Conservation (phyloP, 768 basidiomycete species). For the Naganishia randhawae region DNA sequence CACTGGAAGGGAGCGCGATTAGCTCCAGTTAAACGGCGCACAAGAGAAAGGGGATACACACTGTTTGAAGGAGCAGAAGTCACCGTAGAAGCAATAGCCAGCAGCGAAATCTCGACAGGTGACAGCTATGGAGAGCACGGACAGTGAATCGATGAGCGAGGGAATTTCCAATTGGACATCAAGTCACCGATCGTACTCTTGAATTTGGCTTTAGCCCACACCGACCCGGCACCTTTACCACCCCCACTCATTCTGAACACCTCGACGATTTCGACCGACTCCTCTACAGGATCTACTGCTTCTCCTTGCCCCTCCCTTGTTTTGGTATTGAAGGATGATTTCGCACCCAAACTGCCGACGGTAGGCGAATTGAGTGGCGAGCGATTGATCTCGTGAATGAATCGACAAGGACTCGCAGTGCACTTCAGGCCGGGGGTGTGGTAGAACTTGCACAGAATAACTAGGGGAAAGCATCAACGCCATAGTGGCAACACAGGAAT, state of each 20-base stretch:
- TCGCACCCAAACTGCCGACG: neutral
- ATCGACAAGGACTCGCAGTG: slow-evolving; percentile 50
- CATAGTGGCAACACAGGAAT: too few species aligned
- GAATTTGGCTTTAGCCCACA: slow-evolving; percentile 41
- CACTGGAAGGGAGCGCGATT: slow-evolving; percentile 17
- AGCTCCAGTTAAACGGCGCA: neutral
- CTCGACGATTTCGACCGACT: slow-evolving; percentile 37
- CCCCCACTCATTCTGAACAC: slow-evolving; percentile 49
- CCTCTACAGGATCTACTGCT: slow-evolving; percentile 6
- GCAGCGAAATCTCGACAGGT: slow-evolving; percentile 45
- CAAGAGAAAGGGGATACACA: slow-evolving; percentile 22
- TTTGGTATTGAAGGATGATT: neutral
- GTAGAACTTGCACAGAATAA: slow-evolving; percentile 49
- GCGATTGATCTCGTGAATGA: slow-evolving; percentile 42
- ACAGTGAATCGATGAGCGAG: neutral
- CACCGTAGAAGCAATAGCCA: slow-evolving; percentile 47
- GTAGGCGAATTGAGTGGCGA: slow-evolving; percentile 1
- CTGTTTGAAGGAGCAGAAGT: slow-evolving; percentile 51
- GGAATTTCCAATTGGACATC: neutral
- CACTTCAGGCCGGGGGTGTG: slow-evolving; percentile 49
- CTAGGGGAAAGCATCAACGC: slow-evolving; percentile 31
- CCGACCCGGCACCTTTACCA: slow-evolving; percentile 44
- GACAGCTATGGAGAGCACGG: slow-evolving; percentile 34
- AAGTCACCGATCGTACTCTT: slow-evolving; percentile 41
- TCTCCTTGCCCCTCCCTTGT: too few species aligned